Base-by-base conservation (phyloP, 2,329 filamentous ascomycete species). In the Ophiostoma angusticollis region DNA sequence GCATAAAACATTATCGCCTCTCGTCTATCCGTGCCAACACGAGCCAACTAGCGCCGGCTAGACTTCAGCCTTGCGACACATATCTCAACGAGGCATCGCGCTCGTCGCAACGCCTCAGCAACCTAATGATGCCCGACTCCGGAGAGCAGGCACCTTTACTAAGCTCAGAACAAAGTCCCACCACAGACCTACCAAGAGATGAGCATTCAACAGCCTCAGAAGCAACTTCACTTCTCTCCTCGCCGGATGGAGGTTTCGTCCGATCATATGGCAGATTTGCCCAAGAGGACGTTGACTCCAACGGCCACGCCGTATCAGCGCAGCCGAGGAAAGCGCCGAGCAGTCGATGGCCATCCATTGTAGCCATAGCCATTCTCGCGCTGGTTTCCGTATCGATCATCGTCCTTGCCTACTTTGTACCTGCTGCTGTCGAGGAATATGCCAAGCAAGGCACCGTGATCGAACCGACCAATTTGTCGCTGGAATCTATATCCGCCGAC, bases 341-440 rank as follows among this genome's bases (percentile, higher is more conserved):
- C 46, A 63, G 65, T 47, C 66, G 78, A 62, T 93, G 84, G 84
- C 80, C 84, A 8, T 89, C 81, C 27, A 65, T 85, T 23, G 67
- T 93, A 27, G 80, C 87, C 22, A 73, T 94, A 45, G 49, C 69
- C 1, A 41, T 80, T 2, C 61, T 96, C 8, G 80, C 71, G 35
- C 48, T 73, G 2, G 52, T 78, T 6, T 66, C 80, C 6, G 50
- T 89, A 17, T 56, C 68, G 21, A 84, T 93, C 49, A 77, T 95
- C 42, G 60, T 81, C 13, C 63, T 89, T 40, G 84, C 78, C 13
- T 94, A 94, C 60, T 72, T 93, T 39, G 74, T 81, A 0, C 87
- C 89, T 2, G 77, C 80, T 13, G 74, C 80, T 7, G 74, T 93
- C 9, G 77, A 93, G 58, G 73, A 84, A 54, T 98, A 98, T 58